A percentile compares a stretch with the other conserved stretches of the same genome.
Conservation (phyloP, 2,329 filamentous ascomycete species). For the Trichoderma sp. region DNA sequence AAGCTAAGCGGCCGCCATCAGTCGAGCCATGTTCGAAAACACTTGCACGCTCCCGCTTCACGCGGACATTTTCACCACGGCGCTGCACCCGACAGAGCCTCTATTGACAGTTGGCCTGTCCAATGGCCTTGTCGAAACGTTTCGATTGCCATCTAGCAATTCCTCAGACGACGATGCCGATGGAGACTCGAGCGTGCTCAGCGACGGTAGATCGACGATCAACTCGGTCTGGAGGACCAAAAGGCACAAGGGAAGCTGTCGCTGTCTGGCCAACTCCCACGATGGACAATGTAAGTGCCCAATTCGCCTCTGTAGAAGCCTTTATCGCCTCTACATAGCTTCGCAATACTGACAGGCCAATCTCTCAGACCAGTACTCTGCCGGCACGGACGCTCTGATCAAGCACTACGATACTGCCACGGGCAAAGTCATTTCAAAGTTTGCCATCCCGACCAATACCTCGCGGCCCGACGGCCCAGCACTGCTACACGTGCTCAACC, state of each 20-base stretch:
- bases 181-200: conserved; percentile 49
- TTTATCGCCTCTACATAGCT: background rate
- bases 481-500: conserved; percentile 78
- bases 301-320: background rate
- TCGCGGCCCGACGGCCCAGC: conserved; percentile 68
- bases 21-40: conserved; percentile 74
- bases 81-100: conserved; percentile 79
- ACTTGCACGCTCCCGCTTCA: conserved; percentile 84
- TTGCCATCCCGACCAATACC: conserved; percentile 65
- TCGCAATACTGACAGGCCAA: conserved; percentile 16
- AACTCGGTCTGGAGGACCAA: conserved; percentile 83
- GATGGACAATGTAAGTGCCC: conserved; percentile 67
- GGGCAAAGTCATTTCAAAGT: conserved; percentile 75
- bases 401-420: conserved; percentile 58
- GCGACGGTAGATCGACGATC: conserved; percentile 69
- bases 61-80: conserved; percentile 84
- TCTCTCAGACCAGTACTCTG: conserved; percentile 58
- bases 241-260: conserved; percentile 91
- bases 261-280: conserved; percentile 72
- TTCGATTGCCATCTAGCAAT: conserved; percentile 62
- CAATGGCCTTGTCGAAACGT: conserved; percentile 81
- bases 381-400: conserved; percentile 59
- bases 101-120: conserved; percentile 83
- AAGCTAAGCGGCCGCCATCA: background rate
- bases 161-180: conserved; percentile 52